These are phyloP conservation scores for Suhomyces prunicola DNA, from an alignment of 805 yeast genomes.

Conservation along the genomic window DNA sequence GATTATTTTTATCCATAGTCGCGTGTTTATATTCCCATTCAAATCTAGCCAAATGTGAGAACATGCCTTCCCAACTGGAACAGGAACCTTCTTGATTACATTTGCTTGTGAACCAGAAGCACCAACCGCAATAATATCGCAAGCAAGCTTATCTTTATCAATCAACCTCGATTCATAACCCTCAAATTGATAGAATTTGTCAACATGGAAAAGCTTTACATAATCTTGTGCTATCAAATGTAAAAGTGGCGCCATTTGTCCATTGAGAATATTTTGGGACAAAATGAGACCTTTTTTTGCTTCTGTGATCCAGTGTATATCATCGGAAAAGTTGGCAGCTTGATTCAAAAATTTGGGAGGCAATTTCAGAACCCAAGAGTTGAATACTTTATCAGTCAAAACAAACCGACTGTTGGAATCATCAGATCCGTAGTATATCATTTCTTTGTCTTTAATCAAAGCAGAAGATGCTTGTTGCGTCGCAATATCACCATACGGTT, in stretches of 20 bases:
- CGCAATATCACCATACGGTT: slow-evolving; percentile 41
- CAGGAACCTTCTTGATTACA: slow-evolving; percentile 27
- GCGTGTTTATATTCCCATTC: slow-evolving; percentile 54
- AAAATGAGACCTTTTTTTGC: slow-evolving; percentile 52
- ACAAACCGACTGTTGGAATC: slow-evolving; percentile 46
- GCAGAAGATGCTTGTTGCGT: slow-evolving; percentile 49
- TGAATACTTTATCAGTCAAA: slow-evolving; percentile 51
- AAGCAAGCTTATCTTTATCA: slow-evolving; percentile 64
- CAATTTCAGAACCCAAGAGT: slow-evolving; percentile 36
- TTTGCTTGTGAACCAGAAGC: neutral
- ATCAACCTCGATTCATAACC: slow-evolving; percentile 76
- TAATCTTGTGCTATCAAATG: slow-evolving; percentile 43
- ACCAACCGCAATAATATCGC: slow-evolving; percentile 52
- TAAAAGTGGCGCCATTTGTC: slow-evolving; percentile 60
- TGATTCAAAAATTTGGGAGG: slow-evolving; percentile 37
- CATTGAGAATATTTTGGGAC: slow-evolving; percentile 56
- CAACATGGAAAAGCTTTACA: slow-evolving; percentile 35
- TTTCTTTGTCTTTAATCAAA: slow-evolving; percentile 55
- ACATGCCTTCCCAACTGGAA: slow-evolving; percentile 62
- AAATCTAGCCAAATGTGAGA: slow-evolving; percentile 71
- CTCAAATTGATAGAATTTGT: slow-evolving; percentile 48
- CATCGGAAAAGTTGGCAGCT: slow-evolving; percentile 46
- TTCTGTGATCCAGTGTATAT: slow-evolving; percentile 38
- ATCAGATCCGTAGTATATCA: slow-evolving; percentile 44
- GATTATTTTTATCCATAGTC: slow-evolving; percentile 59